phyloP scores from a whole-genome alignment of 805 yeast species.

The Metschnikowia noctiluminum region DNA sequence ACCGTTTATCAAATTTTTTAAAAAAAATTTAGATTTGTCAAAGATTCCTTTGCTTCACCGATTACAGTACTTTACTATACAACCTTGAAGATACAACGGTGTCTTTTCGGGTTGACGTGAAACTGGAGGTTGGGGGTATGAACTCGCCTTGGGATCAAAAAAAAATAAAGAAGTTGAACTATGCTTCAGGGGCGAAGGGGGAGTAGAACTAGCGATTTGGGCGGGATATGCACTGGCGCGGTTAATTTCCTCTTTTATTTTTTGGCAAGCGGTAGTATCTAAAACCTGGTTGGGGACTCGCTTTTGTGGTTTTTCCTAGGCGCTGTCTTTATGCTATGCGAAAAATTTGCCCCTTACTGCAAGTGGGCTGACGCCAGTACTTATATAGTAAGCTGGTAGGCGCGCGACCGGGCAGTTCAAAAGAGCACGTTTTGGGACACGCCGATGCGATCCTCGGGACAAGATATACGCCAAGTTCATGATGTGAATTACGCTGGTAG shows the following conservation, averaged over 20 bases:
- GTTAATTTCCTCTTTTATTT: background rate
- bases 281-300: background rate
- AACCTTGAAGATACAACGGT: constrained; percentile 8
- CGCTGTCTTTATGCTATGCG: constrained; percentile 1
- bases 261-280: background rate
- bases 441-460: background rate
- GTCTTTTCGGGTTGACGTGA: background rate
- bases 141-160: background rate
- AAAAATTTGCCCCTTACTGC: background rate
- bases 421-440: background rate
- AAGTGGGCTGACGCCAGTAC: background rate
- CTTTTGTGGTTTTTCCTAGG: background rate
- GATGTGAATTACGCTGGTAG: constrained; percentile 9
- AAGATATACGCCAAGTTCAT: constrained; percentile 7
- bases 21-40: constrained; percentile 2
- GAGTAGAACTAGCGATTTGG: background rate
- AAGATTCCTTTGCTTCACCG: constrained; percentile 10
- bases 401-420: constrained; percentile 9
- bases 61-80: constrained; percentile 18
- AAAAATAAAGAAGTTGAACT: background rate
- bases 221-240: background rate
- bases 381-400: constrained; percentile 11
- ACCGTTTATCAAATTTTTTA: background rate
- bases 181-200: background rate
- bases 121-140: constrained; percentile 1